Percentiles rank a stretch among this genome's conserved stretches.
Conservation (phyloP, 1,284 basidiomycete genomes). For the Quambalaria eucalypti region DNA sequence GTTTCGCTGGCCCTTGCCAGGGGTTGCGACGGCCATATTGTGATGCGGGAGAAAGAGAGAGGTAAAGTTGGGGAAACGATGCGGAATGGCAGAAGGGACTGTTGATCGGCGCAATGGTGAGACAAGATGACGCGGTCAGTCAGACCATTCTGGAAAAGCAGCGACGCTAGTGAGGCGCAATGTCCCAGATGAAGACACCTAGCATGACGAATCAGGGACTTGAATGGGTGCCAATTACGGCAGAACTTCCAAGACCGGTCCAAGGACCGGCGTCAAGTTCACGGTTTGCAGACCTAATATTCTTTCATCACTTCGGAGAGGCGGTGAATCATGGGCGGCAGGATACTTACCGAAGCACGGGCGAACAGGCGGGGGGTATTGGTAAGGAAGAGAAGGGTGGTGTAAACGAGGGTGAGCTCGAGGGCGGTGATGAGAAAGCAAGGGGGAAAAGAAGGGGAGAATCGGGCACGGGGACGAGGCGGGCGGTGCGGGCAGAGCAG, state of each 20-base stretch:
- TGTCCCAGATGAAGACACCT: neutral
- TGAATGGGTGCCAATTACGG: neutral
- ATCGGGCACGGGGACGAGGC: no score
- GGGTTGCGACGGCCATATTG: slow-evolving; percentile 11
- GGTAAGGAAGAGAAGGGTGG: neutral
- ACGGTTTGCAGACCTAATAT: neutral
- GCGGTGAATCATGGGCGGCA: neutral
- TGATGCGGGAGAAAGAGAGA: neutral
- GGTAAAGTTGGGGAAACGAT: neutral
- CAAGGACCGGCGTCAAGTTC: neutral
- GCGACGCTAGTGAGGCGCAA: neutral
- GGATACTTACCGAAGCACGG: neutral
- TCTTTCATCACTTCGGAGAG: neutral
- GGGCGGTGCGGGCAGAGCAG: no score
- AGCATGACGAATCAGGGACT: neutral
- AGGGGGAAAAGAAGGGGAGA: neutral
- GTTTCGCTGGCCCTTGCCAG: slow-evolving; percentile 62
- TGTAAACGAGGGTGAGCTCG: no score
- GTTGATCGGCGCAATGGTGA: no score
- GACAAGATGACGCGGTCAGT: neutral
- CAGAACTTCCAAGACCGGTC: neutral
- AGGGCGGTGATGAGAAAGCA: no score
- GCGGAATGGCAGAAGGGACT: neutral
- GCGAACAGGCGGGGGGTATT: neutral
- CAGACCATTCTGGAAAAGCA: neutral